Evolutionary conservation across 495 filamentous ascomycete species (phyloP).

Genomic region (Sabuloglossum arenarium): DNA sequence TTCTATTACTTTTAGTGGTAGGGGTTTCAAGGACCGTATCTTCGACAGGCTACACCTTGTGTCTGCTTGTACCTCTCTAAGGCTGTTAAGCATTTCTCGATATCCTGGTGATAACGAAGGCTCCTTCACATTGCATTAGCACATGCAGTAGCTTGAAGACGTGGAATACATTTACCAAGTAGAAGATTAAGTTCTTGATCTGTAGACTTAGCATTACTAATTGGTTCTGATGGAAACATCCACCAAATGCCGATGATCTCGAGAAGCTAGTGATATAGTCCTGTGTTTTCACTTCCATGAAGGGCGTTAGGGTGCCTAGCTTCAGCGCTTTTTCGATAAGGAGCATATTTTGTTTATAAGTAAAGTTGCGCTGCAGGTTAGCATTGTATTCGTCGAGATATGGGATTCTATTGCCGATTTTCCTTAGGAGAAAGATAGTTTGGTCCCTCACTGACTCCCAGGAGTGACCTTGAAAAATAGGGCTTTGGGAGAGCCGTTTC

Average conservation of each 20-base stretch:
- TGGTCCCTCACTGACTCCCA: not conserved
- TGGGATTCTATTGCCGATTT: not conserved
- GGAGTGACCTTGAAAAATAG: not conserved
- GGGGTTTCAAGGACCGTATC: too few relatives aligned
- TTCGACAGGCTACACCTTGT: too few relatives aligned
- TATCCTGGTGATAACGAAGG: not conserved
- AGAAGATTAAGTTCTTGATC: not conserved
- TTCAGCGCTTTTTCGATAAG: not conserved
- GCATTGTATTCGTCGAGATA: not conserved
- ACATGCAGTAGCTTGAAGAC: not conserved
- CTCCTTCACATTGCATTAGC: not conserved
- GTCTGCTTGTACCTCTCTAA: not conserved
- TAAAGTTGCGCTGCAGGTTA: not conserved
- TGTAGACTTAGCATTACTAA: not conserved
- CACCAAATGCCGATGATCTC: not conserved
- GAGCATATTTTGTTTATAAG: not conserved
- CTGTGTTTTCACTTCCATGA: too few relatives aligned
- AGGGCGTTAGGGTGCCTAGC: not conserved
- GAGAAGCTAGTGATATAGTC: too few relatives aligned
- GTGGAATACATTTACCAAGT: not conserved
- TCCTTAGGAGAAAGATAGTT: not conserved
- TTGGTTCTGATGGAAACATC: not conserved
- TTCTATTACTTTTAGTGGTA: too few relatives aligned
- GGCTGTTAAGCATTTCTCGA: not conserved
- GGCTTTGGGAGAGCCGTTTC: not conserved